phyloP scores from a whole-genome alignment of 148 eudicot species.

The Spergularia bocconei region DNA sequence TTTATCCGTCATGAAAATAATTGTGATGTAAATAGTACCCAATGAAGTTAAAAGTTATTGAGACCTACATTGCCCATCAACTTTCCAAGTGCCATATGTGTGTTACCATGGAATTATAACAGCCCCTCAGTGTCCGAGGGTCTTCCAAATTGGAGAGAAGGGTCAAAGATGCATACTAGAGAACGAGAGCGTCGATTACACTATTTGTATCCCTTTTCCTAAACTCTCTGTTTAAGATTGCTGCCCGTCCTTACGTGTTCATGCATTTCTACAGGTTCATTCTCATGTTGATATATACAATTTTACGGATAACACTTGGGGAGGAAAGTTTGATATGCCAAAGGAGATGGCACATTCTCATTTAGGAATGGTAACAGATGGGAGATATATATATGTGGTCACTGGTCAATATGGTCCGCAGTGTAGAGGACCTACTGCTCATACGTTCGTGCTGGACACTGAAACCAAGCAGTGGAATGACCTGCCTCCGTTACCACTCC shows the following conservation, averaged over 20 bases:
- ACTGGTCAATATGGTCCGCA: constrained; percentile 99
- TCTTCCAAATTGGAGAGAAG: background rate
- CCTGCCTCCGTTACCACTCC: constrained; percentile 80
- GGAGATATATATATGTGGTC: constrained; percentile 86
- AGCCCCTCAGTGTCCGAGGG: background rate
- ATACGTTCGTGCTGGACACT: constrained; percentile 79
- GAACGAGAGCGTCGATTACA: background rate
- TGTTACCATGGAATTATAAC: background rate
- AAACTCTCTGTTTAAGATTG: background rate
- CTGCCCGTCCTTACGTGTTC: constrained; percentile 5
- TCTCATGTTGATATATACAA: constrained; percentile 98
- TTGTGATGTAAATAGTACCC: background rate
- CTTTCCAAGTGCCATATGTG: background rate
- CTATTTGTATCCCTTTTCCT: background rate
- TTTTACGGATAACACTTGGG: constrained; percentile 87
- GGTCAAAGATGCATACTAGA: background rate
- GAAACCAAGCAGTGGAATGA: constrained; percentile 76
- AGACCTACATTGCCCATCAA: background rate
- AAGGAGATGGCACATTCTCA: constrained; percentile 99
- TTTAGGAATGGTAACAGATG: constrained; percentile 97
- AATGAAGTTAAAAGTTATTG: background rate
- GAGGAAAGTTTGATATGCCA: constrained; percentile 94
- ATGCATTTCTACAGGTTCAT: constrained; percentile 59
- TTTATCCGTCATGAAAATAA: background rate
- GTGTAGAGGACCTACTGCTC: constrained; percentile 93